phyloP scores from a whole-genome alignment of 495 filamentous ascomycete genomes.

The Chaetomium fimeti region DNA sequence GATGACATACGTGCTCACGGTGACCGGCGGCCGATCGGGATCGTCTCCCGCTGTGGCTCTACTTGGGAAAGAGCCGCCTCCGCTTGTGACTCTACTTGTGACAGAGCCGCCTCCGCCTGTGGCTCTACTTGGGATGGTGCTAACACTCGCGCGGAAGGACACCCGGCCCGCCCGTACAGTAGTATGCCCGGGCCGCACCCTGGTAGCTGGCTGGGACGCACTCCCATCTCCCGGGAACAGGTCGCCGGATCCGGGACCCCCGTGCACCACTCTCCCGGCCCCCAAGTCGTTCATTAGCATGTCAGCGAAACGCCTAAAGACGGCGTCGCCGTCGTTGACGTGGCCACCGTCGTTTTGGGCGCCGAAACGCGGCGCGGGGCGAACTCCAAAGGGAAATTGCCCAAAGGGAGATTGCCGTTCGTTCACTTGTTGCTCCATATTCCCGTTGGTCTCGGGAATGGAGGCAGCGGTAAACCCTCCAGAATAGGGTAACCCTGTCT shows the following conservation, averaged over 20 bases:
- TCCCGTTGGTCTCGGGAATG: conserved; percentile 40
- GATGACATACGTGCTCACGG: conserved; percentile 18
- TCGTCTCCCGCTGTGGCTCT: neutral
- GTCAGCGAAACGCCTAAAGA: conserved; percentile 45
- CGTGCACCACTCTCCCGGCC: conserved; percentile 8
- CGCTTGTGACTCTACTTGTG: conserved; percentile 5
- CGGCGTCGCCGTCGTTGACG: conserved; percentile 35
- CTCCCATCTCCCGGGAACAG: conserved; percentile 8
- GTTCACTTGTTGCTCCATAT: conserved; percentile 50
- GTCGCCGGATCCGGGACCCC: neutral
- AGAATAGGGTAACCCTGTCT: conserved; percentile 30
- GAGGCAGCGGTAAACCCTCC: conserved; percentile 29
- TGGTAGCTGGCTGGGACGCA: conserved; percentile 1
- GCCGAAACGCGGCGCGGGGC: neutral
- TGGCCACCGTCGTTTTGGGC: neutral
- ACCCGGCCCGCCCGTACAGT: conserved; percentile 15
- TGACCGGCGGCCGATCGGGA: neutral
- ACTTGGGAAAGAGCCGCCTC: conserved; percentile 3
- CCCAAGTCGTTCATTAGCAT: conserved; percentile 38
- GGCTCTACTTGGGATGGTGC: conserved; percentile 11
- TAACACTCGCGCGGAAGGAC: conserved; percentile 1
- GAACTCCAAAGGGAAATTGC: neutral
- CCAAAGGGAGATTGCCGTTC: neutral
- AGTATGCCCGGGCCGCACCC: conserved; percentile 12
- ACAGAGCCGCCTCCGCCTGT: conserved; percentile 4